These are phyloP conservation scores for Panellus pusillus DNA, from an alignment of 768 basidiomycete species.

Conservation along the genomic window DNA sequence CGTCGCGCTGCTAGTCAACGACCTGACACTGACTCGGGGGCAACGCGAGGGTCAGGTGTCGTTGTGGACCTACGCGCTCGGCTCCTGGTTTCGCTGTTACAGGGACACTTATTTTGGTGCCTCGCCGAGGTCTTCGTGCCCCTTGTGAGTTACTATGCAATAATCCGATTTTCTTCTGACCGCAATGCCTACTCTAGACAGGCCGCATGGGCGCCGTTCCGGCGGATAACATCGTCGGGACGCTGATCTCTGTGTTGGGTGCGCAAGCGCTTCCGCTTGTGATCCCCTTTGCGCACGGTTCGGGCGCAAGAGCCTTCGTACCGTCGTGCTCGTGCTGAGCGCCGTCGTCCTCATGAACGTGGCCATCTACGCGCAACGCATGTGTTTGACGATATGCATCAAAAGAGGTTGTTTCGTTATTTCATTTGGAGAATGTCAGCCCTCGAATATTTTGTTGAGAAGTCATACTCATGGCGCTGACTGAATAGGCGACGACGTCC, in stretches of 20 bases:
- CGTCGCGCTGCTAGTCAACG: constrained; percentile 54
- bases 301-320: constrained; percentile 36
- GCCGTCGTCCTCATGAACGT: constrained; percentile 50
- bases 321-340: constrained; percentile 45
- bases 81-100: constrained; percentile 53
- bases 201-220: constrained; percentile 87
- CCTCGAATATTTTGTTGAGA: background rate
- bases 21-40: constrained; percentile 24
- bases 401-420: constrained; percentile 83
- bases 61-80: constrained; percentile 64
- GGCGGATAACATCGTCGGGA: constrained; percentile 85
- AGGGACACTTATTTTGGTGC: constrained; percentile 56
- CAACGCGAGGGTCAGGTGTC: constrained; percentile 41
- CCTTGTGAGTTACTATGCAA: constrained; percentile 47
- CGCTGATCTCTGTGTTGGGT: constrained; percentile 61
- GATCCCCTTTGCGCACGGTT: constrained; percentile 78
- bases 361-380: constrained; percentile 57
- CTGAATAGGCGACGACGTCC: constrained; percentile 60
- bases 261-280: constrained; percentile 59
- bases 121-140: constrained; percentile 87
- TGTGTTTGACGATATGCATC: constrained; percentile 84
- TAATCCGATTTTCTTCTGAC: background rate
- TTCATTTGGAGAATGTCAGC: constrained; percentile 82
- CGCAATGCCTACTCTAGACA: constrained; percentile 44
- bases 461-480: background rate